Evolutionary conservation across 116 monocot genomes (phyloP).

Genomic region (Dioscorea cayenensis): DNA sequence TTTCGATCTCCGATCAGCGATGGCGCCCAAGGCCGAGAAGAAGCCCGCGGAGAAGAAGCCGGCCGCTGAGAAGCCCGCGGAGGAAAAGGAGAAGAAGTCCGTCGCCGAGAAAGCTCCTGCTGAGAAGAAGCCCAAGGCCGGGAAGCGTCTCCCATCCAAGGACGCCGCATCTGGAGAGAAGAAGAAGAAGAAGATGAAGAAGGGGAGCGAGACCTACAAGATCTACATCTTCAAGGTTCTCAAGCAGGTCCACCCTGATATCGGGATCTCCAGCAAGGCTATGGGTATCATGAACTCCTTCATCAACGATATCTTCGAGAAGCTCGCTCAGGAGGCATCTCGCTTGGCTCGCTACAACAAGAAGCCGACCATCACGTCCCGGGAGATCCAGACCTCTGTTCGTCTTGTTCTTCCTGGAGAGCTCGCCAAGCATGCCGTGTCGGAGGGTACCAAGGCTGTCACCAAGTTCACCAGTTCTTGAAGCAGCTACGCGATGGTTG

Average conservation of each 20-base stretch:
- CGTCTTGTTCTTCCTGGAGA: constrained; percentile 54
- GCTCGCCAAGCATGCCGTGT: constrained; percentile 69
- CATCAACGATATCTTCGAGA: constrained; percentile 86
- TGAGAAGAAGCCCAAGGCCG: not conserved
- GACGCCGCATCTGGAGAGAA: not conserved
- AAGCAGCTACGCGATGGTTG: not conserved
- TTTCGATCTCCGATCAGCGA: not conserved
- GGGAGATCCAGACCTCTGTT: constrained; percentile 76
- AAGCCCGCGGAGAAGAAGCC: constrained; percentile 28
- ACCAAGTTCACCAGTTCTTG: constrained; percentile 58
- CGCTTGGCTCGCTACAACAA: constrained; percentile 68
- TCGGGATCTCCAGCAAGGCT: constrained; percentile 80
- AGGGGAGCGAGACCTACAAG: constrained; percentile 59
- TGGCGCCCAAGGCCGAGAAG: constrained; percentile 42
- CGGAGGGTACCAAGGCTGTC: constrained; percentile 68
- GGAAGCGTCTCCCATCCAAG: not conserved
- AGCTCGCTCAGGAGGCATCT: constrained; percentile 55
- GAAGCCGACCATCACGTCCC: constrained; percentile 76
- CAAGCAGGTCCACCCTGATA: constrained; percentile 86
- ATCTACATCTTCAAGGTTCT: constrained; percentile 83
- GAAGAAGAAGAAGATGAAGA: not conserved
- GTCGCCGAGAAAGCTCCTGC: not conserved
- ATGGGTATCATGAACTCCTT: constrained; percentile 87
- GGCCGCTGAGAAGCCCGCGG: not conserved
- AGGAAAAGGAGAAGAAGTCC: not conserved